Evolutionary conservation across 2,329 filamentous ascomycete species (phyloP).

Genomic region (Dactylellina sp.): DNA sequence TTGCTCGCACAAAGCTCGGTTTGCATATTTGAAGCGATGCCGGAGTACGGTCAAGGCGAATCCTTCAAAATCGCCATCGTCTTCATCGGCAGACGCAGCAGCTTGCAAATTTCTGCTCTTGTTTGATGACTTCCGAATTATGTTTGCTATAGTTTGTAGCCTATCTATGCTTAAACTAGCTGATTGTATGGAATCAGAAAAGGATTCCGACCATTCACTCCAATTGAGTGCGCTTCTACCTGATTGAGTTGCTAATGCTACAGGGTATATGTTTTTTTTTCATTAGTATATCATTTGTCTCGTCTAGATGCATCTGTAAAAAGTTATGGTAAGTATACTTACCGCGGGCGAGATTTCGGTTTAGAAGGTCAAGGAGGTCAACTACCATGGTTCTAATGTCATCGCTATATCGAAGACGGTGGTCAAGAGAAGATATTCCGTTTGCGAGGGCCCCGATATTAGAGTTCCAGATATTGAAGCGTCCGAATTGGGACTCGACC

Average conservation of each 20-base stretch:
- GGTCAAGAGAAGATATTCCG: conserved; percentile 18
- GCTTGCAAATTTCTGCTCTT: conserved; percentile 26
- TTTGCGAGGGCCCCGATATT: conserved; percentile 19
- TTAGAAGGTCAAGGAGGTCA: conserved; percentile 2
- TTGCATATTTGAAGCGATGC: conserved; percentile 27
- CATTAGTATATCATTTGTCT: too few relatives aligned
- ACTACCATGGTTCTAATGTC: conserved; percentile 20
- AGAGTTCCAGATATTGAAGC: conserved; percentile 24
- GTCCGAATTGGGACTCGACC: conserved; percentile 17
- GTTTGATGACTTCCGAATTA: conserved; percentile 19
- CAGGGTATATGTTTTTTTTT: too few relatives aligned
- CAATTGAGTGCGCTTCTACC: background rate
- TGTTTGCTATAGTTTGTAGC: conserved; percentile 18
- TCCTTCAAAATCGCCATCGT: conserved; percentile 19
- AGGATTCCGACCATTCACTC: background rate
- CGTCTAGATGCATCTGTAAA: too few relatives aligned
- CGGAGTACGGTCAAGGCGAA: conserved; percentile 6
- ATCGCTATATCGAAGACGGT: conserved; percentile 5
- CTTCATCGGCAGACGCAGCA: conserved; percentile 1
- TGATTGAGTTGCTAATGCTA: too few relatives aligned
- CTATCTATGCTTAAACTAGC: conserved; percentile 22
- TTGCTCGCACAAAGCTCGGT: conserved; percentile 18
- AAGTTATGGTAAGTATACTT: background rate
- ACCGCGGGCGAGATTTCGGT: conserved; percentile 14
- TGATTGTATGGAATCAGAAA: conserved; percentile 11